Evolutionary conservation across 208 protist genomes (phyloP).

Genomic region (Strigomonas galati): DNA sequence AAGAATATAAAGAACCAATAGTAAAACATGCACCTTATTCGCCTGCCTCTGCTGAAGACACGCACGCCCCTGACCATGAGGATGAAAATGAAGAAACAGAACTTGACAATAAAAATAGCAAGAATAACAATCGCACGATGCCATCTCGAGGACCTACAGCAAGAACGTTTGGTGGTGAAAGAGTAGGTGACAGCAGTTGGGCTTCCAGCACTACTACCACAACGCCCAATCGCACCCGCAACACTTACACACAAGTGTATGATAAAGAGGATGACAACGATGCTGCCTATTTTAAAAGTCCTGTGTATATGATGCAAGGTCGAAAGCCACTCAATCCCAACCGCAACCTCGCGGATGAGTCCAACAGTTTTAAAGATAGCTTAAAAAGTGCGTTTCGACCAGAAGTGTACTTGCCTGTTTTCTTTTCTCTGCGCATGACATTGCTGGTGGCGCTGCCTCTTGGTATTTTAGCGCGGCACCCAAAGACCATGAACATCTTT

Average conservation of each 20-base stretch:
- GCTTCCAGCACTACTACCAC: too few relatives aligned
- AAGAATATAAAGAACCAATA: background rate
- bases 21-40: slow-evolving; percentile 5
- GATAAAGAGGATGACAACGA: background rate
- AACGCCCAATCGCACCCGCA: too few relatives aligned
- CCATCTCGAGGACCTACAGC: background rate
- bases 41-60: background rate
- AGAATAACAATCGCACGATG: background rate
- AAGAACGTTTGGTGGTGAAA: too few relatives aligned
- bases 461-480: slow-evolving; percentile 22
- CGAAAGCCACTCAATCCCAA: slow-evolving; percentile 13
- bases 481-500: slow-evolving; percentile 20
- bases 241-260: background rate
- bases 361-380: too few relatives aligned
- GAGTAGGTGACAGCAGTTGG: too few relatives aligned
- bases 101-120: too few relatives aligned
- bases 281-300: background rate
- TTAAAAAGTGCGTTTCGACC: too few relatives aligned
- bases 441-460: slow-evolving; percentile 30
- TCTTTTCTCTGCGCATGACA: slow-evolving; percentile 38
- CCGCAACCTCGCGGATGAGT: slow-evolving; percentile 10
- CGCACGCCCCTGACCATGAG: background rate
- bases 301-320: slow-evolving; percentile 14
- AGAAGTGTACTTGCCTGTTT: slow-evolving; percentile 25
- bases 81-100: too few relatives aligned